Evolutionary conservation across 2,329 filamentous ascomycete genomes (phyloP).

Genomic region (Botrytis galanthina): DNA sequence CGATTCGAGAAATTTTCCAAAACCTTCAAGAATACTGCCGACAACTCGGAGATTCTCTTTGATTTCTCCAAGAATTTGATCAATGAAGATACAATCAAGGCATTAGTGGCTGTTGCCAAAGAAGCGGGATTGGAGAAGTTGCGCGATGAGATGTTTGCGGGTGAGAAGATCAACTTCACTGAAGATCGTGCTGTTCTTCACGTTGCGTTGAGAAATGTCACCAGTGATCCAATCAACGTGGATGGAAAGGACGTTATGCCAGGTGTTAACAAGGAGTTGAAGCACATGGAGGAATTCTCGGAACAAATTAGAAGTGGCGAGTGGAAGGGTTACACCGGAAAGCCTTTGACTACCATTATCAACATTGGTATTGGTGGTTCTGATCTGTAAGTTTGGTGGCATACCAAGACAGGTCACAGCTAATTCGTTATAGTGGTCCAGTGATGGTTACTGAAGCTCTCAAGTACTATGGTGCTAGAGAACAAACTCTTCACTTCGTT

Average conservation of each 20-base stretch:
- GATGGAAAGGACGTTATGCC: slow-evolving; percentile 92
- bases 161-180: slow-evolving; percentile 99
- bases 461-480: slow-evolving; percentile 85
- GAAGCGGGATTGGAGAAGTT: slow-evolving; percentile 90
- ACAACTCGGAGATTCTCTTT: slow-evolving; percentile 85
- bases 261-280: slow-evolving; percentile 83
- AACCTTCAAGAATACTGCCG: slow-evolving; percentile 75
- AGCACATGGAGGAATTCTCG: slow-evolving; percentile 98
- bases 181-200: slow-evolving; percentile 96
- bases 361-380: slow-evolving; percentile 98
- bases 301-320: slow-evolving; percentile 90
- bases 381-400: slow-evolving; percentile 72
- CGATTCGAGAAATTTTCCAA: slow-evolving; percentile 90
- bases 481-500: slow-evolving; percentile 92
- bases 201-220: slow-evolving; percentile 85
- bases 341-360: slow-evolving; percentile 94
- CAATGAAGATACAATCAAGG: slow-evolving; percentile 83
- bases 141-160: slow-evolving; percentile 94
- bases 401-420: slow-evolving; percentile 3
- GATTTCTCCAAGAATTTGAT: slow-evolving; percentile 99
- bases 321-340: slow-evolving; percentile 97
- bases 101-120: slow-evolving; percentile 86
- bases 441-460: slow-evolving; percentile 99
- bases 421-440: slow-evolving; percentile 66
- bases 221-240: slow-evolving; percentile 78